Evolutionary conservation across 2,329 filamentous ascomycete species (phyloP).

Genomic region (Calonectria henricotiae): DNA sequence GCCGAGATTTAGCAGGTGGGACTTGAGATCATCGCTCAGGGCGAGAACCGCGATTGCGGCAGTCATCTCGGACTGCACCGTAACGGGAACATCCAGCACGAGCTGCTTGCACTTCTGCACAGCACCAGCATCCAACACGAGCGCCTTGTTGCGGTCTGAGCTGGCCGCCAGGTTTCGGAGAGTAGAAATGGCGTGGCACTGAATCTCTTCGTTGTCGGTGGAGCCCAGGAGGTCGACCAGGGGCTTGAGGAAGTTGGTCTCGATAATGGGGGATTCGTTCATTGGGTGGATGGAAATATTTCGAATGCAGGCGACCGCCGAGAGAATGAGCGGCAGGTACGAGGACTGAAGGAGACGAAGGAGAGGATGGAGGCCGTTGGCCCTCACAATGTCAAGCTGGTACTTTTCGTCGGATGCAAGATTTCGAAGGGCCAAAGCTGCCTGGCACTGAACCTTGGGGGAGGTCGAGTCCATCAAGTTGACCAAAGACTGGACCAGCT

Average conservation of each 20-base stretch:
- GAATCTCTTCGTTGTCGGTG: conserved; percentile 98
- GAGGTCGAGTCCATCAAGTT: conserved; percentile 98
- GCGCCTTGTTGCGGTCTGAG: conserved; percentile 96
- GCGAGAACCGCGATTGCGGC: conserved; percentile 98
- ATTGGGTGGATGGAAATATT: conserved; percentile 99
- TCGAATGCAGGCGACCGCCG: conserved; percentile 96
- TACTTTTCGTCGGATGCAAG: conserved; percentile 99
- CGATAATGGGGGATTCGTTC: conserved; percentile 98
- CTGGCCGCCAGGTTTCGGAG: conserved; percentile 95
- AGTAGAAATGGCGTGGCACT: conserved; percentile 98
- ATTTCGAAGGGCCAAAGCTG: conserved; percentile 93
- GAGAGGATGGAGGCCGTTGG: conserved; percentile 87
- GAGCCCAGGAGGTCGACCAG: conserved; percentile 94
- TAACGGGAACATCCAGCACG: conserved; percentile 91
- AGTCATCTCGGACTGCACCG: conserved; percentile 99
- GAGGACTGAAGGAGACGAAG: conserved; percentile 94
- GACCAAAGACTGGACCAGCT: conserved; percentile 93
- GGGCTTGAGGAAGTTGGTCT: conserved; percentile 95
- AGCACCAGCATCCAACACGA: conserved; percentile 96
- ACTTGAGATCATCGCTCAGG: conserved; percentile 95
- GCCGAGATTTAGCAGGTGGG: conserved; percentile 89
- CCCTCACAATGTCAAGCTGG: conserved; percentile 95
- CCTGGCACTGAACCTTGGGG: conserved; percentile 98
- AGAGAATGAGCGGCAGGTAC: conserved; percentile 95
- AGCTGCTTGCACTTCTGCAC: conserved; percentile 99